Percentiles rank a stretch among this genome's conserved stretches.
Evolutionary conservation across 2,329 filamentous ascomycete species (phyloP).

Genomic region (Rhinocladiella similis): DNA sequence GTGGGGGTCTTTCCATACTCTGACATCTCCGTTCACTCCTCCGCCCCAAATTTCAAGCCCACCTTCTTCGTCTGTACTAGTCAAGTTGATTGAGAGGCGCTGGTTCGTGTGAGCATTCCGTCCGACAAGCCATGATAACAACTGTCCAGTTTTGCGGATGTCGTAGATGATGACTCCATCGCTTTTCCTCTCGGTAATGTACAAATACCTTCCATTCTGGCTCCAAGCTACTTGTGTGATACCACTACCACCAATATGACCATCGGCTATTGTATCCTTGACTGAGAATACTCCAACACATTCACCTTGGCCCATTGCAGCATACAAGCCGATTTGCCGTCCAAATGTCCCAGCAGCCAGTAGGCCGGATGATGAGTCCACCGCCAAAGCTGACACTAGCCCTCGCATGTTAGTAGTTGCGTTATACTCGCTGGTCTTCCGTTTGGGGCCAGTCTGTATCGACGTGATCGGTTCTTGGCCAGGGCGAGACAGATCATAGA

Average conservation of each 20-base stretch:
- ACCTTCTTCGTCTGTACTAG: constrained; percentile 34
- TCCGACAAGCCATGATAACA: constrained; percentile 52
- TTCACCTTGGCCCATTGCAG: constrained; percentile 48
- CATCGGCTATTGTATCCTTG: constrained; percentile 39
- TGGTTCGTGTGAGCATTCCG: constrained; percentile 53
- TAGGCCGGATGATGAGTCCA: constrained; percentile 45
- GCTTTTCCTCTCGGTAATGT: constrained; percentile 58
- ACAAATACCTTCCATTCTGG: constrained; percentile 58
- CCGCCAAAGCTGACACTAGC: constrained; percentile 53
- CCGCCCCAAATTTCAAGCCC: constrained; percentile 60
- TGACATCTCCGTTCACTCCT: constrained; percentile 56
- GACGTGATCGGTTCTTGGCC: constrained; percentile 48
- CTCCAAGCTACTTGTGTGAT: constrained; percentile 60
- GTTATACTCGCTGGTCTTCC: constrained; percentile 14
- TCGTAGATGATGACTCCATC: constrained; percentile 60
- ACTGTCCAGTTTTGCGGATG: constrained; percentile 53
- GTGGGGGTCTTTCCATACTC: constrained; percentile 52
- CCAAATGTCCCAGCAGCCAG: constrained; percentile 60
- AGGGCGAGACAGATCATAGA: constrained; percentile 56
- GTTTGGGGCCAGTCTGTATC: constrained; percentile 48
- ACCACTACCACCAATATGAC: constrained; percentile 50
- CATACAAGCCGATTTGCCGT: constrained; percentile 58
- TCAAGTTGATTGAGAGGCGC: constrained; percentile 57
- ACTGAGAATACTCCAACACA: constrained; percentile 54
- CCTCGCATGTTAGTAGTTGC: constrained; percentile 51